These are phyloP conservation scores for Lachancea cidri DNA, from an alignment of 805 yeast species.

Conservation along the genomic window DNA sequence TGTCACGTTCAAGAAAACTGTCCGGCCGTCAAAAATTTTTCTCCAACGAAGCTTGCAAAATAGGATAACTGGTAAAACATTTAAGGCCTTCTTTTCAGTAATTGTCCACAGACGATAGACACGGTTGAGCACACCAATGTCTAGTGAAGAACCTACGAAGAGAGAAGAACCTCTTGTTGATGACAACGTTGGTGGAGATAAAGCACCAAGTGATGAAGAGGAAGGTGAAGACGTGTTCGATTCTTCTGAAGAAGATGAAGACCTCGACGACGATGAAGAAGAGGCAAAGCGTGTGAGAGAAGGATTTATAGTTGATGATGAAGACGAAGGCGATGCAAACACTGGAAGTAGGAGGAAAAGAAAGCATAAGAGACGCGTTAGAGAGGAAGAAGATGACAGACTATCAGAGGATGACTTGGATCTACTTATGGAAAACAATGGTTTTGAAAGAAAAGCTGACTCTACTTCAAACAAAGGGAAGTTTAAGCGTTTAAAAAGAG, in stretches of 20 bases:
- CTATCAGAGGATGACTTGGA: conserved; percentile 95
- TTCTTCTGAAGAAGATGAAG: conserved; percentile 88
- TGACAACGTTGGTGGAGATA: conserved; percentile 37
- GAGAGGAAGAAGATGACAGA: conserved; percentile 51
- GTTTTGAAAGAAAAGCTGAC: conserved; percentile 47
- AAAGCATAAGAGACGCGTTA: conserved; percentile 40
- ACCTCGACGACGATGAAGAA: conserved; percentile 81
- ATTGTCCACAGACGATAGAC: not conserved
- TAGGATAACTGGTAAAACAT: too few species aligned
- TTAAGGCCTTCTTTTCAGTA: too few species aligned
- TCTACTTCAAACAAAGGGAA: conserved; percentile 39
- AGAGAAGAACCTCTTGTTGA: conserved; percentile 29
- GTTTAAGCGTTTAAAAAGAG: conserved; percentile 82
- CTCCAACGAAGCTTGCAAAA: not conserved
- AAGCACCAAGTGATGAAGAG: conserved; percentile 37
- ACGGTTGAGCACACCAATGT: conserved; percentile 4
- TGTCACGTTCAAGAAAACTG: not conserved
- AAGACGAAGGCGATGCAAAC: conserved; percentile 50
- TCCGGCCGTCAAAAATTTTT: not conserved
- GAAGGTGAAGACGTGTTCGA: conserved; percentile 52
- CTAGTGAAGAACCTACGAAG: conserved; percentile 9
- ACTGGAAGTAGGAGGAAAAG: conserved; percentile 31
- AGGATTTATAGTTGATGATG: conserved; percentile 93
- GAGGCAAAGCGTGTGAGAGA: conserved; percentile 79
- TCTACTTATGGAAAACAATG: conserved; percentile 83